Evolutionary conservation across 345 rosid genomes (phyloP).

Genomic region (Euphorbia tirucalli): DNA sequence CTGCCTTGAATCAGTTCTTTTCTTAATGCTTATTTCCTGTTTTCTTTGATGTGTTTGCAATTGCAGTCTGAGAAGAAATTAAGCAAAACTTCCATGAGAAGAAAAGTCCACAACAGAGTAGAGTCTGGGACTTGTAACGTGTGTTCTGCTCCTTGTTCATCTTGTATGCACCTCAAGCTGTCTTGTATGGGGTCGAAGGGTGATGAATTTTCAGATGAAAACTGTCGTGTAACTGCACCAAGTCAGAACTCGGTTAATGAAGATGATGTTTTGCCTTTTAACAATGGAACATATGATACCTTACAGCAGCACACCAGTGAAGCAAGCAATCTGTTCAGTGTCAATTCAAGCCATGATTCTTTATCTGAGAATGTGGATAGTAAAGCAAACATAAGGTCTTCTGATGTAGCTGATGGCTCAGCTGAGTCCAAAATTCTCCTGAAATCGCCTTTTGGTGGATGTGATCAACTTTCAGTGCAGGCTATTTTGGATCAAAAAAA

Average conservation of each 20-base stretch:
- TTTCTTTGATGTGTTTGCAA: slow-evolving; percentile 31
- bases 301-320: slow-evolving; percentile 48
- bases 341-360: slow-evolving; percentile 54
- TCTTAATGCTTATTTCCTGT: slow-evolving; percentile 8
- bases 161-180: slow-evolving; percentile 62
- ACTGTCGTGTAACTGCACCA: slow-evolving; percentile 41
- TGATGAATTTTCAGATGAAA: slow-evolving; percentile 67
- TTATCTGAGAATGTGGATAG: slow-evolving; percentile 61
- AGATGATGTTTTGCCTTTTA: slow-evolving; percentile 32
- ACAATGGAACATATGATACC: slow-evolving; percentile 30
- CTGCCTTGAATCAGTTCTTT: not conserved
- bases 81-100: slow-evolving; percentile 44
- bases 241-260: slow-evolving; percentile 60
- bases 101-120: slow-evolving; percentile 35
- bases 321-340: slow-evolving; percentile 53
- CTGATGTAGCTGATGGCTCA: slow-evolving; percentile 38
- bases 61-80: slow-evolving; percentile 35
- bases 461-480: slow-evolving; percentile 26
- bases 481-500: slow-evolving; percentile 36
- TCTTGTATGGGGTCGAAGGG: slow-evolving; percentile 52
- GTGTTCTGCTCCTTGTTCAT: slow-evolving; percentile 81
- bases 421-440: slow-evolving; percentile 36
- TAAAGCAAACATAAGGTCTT: slow-evolving; percentile 45
- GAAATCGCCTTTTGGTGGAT: slow-evolving; percentile 32
- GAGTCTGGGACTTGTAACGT: slow-evolving; percentile 84